Evolutionary conservation across 805 yeast genomes (phyloP), one percentile per base, ranked within the genome.

Genomic region (Yarrowia phangngaensis): DNA sequence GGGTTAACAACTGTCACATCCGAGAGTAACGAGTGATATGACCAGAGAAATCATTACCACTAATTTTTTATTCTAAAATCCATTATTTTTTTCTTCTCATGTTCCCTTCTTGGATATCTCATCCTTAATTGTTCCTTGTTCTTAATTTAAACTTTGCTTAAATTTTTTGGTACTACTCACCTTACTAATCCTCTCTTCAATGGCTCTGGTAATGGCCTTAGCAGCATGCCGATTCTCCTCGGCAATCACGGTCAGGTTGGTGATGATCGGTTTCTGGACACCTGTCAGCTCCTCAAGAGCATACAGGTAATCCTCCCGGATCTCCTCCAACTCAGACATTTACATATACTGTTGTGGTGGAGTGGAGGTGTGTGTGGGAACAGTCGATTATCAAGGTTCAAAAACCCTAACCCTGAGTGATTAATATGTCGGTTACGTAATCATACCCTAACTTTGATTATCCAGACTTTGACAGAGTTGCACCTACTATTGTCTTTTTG

Each of bases 261-360:
- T 82, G 53, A 92, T 92, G 49, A 89, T 84, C 8, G 97, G 97
- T 52, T 87, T 73, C 6, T 96, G 86, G 64, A 88, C 89, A 67
- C 83, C 82, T 4, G 95, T 86, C 53, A 92, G 71, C 51, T 85
- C 92, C 24, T 74, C 74, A 31, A 90, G 70, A 23, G 88, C 79
- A 55, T 75, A 75, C 31, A 75, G 74, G 64, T 82, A 90, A 64
- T 89, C 95, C 53, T 75, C 68, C 36, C 76, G 63, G 45, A 70
- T 57, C n/a, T 59, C 65, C n/a, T 64, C 63, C 40, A 54, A 49
- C 34, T 61, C 65, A 6, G 50, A 33, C 40, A 45, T 33, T 31
- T 31, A 45, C 32, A 19, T 45, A 38, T 38, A 19, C 32, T 35
- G 40, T 34, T 28, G 40, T 8, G n/a, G n/a, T n/a, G n/a, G n/a